These are phyloP conservation scores for Penicillium lividum DNA, from an alignment of 495 filamentous ascomycete species.

Conservation along the genomic window DNA sequence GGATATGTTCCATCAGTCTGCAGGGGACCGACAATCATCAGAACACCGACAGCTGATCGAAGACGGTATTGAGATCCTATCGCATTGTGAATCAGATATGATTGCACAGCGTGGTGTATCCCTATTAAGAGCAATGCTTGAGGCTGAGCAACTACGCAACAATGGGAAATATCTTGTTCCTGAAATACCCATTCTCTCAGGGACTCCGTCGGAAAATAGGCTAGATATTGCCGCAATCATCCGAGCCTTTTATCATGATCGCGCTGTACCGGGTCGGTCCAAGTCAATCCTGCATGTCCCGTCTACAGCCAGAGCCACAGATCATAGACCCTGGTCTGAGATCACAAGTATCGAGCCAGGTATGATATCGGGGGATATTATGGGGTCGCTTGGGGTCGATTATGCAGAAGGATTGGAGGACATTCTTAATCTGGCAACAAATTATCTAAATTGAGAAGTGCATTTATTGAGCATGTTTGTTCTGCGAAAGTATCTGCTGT, in stretches of 20 bases:
- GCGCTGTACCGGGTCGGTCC: neutral
- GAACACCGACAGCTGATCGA: constrained; percentile 37
- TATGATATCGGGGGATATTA: constrained; percentile 9
- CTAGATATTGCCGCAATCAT: constrained; percentile 19
- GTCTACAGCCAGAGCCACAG: neutral
- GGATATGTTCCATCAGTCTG: constrained; percentile 40
- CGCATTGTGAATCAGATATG: constrained; percentile 31
- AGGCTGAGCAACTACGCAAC: constrained; percentile 13
- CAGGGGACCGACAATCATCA: constrained; percentile 29
- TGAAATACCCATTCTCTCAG: constrained; percentile 3
- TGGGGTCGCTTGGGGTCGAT: constrained; percentile 16
- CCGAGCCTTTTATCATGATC: constrained; percentile 24
- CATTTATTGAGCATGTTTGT: neutral
- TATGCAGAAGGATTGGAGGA: constrained; percentile 28
- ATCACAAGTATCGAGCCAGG: constrained; percentile 4
- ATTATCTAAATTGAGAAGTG: constrained; percentile 16
- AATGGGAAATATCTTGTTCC: neutral
- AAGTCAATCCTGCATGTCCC: neutral
- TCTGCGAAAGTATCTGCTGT: neutral
- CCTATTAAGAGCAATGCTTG: constrained; percentile 29
- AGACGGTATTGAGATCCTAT: constrained; percentile 33
- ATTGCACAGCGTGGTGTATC: constrained; percentile 35
- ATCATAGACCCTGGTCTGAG: constrained; percentile 14
- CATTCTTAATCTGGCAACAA: constrained; percentile 28
- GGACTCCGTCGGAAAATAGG: neutral